Base-by-base conservation (phyloP, 2,329 filamentous ascomycete species). In the Chaetothyriales sp. region DNA sequence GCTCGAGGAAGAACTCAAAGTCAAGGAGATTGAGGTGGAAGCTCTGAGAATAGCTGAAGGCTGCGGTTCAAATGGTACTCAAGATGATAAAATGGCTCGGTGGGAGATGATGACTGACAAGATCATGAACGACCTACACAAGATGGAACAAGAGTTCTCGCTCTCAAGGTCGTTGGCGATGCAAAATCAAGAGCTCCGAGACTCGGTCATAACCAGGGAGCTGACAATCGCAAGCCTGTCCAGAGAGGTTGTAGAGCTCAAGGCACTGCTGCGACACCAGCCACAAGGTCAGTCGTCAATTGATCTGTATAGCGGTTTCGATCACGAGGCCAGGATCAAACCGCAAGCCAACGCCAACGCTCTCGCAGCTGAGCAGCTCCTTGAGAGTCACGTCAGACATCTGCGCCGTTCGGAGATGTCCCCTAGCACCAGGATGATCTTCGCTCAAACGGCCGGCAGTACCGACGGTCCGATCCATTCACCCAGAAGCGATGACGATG, bases 101-200 rank as follows among this genome's bases (percentile, higher is more conserved):
- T 64, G 61, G 37, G 44, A 53, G 2, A 48, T 49, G 0, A 59
- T 61, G 13, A 54, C 64, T 7, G 62, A 64, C 8, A 47, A 49
- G 13, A 55, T 69, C 7, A 54, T 67, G 9, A 43, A 56, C 10
- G 59, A 63, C n/a, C 13, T 40, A 10, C 33, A 40, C 9, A 40
- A 13, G 4, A 40, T 40, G 33, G 4, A 5, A 10, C 10, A 15
- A 40, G 33, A 15, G 10, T 40, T 15, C 33, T 40, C 33, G 33
- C 5, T 40, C 33, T 15, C 33, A 40, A 40, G 4, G 10, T 15
- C 33, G 33, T 15, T 40, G 33, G 33, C 33, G 10, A 40, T 15
- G 13, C 33, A 40, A 15, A 40, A 40, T 15, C 10, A 40, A 15
- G 33, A 40, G 33, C 33, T 40, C 13, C 33, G 13, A 15, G 13